Base-by-base conservation (phyloP, 768 basidiomycete species). In the Solioccasus polychromus region DNA sequence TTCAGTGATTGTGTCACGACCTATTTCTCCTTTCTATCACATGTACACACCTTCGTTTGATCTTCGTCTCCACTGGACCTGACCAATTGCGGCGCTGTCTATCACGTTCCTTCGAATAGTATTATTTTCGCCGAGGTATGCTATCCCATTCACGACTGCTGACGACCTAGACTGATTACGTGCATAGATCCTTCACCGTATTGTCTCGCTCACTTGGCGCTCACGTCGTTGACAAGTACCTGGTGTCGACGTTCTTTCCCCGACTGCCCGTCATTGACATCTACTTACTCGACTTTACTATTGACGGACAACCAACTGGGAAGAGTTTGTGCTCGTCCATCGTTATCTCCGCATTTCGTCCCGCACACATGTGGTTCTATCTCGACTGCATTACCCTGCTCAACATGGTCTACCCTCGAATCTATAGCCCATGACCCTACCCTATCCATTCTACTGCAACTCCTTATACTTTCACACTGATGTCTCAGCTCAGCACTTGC, bases 71-170 rank as follows among this genome's bases (percentile, higher is more conserved):
- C 17, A 7, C 17, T 23, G 19, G 5, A 31, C 15, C 11, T 11
- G 8, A 12, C 30, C 8, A 7, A 7, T 28, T 28, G 28, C 30
- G 14, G 3, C 15, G 30, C 34, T 1, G 22, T 23, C 19, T 18
- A 12, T n/a, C 35, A 48, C 51, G 23, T 11, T 48, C 58, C 7
- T 48, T 61, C 35, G 22, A 31, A 25, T 47, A 48, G 31, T 34
- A 30, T 40, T 51, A 45, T 53, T 45, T 24, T n/a, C n/a, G 8
- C 40, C 1, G 35, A 60, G 54, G 61, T 62, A 50, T 23, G 43
- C 5, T 26, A 26, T 18, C 15, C 12, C n/a, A n/a, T 10, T 37
- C 28, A 6, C 10, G 31, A 11, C 9, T 4, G 9, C 44, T 2
- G 11, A 38, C 10, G 18, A 35, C 18, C 23, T 30, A 40, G 34